Evolutionary conservation across 192 early-diverging fungal species (phyloP), one percentile per base, ranked within the genome.

Genomic region (Nowakowskiella sp.): DNA sequence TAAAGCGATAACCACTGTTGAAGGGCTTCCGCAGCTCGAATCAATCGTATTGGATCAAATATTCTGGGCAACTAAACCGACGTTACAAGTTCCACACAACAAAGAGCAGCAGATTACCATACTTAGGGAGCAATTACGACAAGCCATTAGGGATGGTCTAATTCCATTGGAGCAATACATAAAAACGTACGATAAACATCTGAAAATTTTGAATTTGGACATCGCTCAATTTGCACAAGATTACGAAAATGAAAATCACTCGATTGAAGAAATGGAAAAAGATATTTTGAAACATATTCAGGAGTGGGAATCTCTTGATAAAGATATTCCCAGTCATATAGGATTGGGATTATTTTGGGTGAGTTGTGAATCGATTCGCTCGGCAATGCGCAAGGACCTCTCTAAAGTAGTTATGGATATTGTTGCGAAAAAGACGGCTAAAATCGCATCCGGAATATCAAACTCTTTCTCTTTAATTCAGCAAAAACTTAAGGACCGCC

Each of bases 291-390:
- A 32, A 29, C 65, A 75, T 39, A 51, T 48, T 42, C 64, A 75
- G 33, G 78, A 81, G 16, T 81, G 78, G 77, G 72, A 81, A 44
- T 51, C 60, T n/a, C 49, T 81, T 26, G 77, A 81, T 43, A 66
- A 70, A 44, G 75, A 81, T 30, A 80, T 81, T 34, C 79, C 79
- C 1, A 72, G 60, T 31, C 70, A 77, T 31, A 72, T 81, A 29
- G 61, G 51, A 21, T 59, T 81, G 2, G 79, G 79, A 4, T 51
- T 81, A 3, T 81, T 81, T 47, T 70, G 70, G 66, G 65, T 81
- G 0, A 70, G 53, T 44, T 81, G 78, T 53, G 79, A 81, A 36
- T 67, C 63, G 25, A 64, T 81, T 34, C 58, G 72, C 16, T 42
- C 59, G 8, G 63, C 71, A 2, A 65, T 81, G 60, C 62, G 67